These are phyloP conservation scores for Claviceps spartinae DNA, from an alignment of 2,329 filamentous ascomycete genomes.

Conservation along the genomic window DNA sequence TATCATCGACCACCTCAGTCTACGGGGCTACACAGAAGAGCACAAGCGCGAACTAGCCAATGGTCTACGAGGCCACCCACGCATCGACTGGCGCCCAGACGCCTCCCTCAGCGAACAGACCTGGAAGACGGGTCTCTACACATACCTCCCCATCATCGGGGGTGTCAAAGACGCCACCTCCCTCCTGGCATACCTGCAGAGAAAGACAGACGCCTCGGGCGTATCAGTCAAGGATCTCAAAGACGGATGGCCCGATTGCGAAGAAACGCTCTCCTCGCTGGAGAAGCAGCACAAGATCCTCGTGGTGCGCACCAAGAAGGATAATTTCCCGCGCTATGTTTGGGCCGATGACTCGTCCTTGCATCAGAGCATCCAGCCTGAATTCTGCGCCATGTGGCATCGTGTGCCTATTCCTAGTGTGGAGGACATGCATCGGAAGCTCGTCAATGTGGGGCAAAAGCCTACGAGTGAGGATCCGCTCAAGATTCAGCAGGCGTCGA, in stretches of 20 bases:
- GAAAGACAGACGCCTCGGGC: slow-evolving; percentile 66
- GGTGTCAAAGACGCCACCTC: slow-evolving; percentile 66
- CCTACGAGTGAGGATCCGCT: slow-evolving; percentile 70
- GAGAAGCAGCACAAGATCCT: slow-evolving; percentile 69
- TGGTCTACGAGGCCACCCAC: slow-evolving; percentile 52
- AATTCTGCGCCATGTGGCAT: slow-evolving; percentile 76
- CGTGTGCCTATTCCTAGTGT: slow-evolving; percentile 63
- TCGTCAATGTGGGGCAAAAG: slow-evolving; percentile 66
- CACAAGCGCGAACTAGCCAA: slow-evolving; percentile 51
- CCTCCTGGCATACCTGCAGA: slow-evolving; percentile 68
- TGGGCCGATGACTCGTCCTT: slow-evolving; percentile 80
- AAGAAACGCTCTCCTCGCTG: slow-evolving; percentile 62
- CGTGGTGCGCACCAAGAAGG: slow-evolving; percentile 84
- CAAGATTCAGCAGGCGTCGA: slow-evolving; percentile 28
- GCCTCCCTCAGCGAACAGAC: slow-evolving; percentile 49
- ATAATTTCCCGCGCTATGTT: slow-evolving; percentile 71
- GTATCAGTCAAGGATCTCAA: slow-evolving; percentile 82
- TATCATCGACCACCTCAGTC: slow-evolving; percentile 67
- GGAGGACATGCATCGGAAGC: slow-evolving; percentile 63
- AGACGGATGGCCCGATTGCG: slow-evolving; percentile 85
- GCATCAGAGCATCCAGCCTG: slow-evolving; percentile 59
- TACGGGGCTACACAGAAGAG: slow-evolving; percentile 47
- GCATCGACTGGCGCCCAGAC: slow-evolving; percentile 43
- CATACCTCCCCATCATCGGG: slow-evolving; percentile 67
- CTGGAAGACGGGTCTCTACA: slow-evolving; percentile 59